Conservation (phyloP, 805 yeast genomes). For the Candida coquimbonensis region DNA sequence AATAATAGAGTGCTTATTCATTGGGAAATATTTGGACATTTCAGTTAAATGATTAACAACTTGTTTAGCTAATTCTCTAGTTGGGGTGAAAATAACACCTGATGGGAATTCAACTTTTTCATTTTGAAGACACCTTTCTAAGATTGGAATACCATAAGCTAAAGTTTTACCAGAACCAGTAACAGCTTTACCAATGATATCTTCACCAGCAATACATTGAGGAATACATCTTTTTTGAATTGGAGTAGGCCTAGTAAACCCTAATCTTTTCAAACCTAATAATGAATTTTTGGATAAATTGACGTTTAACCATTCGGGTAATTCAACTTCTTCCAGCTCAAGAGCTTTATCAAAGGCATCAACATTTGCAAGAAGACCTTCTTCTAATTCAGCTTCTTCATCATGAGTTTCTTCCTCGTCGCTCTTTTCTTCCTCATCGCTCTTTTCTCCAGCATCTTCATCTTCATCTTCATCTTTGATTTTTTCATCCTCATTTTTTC, state of each 20-base stretch:
- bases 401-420: not conserved
- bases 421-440: not conserved
- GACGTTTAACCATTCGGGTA: conserved; percentile 55
- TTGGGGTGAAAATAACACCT: conserved; percentile 86
- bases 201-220: conserved; percentile 60
- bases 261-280: conserved; percentile 51
- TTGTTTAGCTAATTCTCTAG: conserved; percentile 94
- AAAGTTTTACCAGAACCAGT: conserved; percentile 97
- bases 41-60: conserved; percentile 71
- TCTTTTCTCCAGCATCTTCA: not conserved
- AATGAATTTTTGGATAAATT: conserved; percentile 48
- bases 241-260: conserved; percentile 69
- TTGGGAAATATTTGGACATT: conserved; percentile 45
- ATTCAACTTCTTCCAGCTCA: conserved; percentile 30
- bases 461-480: conserved; percentile 16
- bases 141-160: conserved; percentile 89
- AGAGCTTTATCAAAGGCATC: conserved; percentile 24
- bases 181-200: conserved; percentile 91
- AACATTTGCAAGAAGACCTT: conserved; percentile 15
- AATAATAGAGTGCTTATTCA: conserved; percentile 50
- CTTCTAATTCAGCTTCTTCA: conserved; percentile 3
- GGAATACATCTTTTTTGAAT: conserved; percentile 80
- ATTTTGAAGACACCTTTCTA: conserved; percentile 49
- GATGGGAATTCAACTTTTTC: conserved; percentile 38
- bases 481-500: conserved; percentile 8